Percentiles rank a stretch among this genome's conserved stretches.
These are phyloP conservation scores for Pyrrhoderma lamaoense DNA, from an alignment of 1,284 basidiomycete species.

Conservation along the genomic window DNA sequence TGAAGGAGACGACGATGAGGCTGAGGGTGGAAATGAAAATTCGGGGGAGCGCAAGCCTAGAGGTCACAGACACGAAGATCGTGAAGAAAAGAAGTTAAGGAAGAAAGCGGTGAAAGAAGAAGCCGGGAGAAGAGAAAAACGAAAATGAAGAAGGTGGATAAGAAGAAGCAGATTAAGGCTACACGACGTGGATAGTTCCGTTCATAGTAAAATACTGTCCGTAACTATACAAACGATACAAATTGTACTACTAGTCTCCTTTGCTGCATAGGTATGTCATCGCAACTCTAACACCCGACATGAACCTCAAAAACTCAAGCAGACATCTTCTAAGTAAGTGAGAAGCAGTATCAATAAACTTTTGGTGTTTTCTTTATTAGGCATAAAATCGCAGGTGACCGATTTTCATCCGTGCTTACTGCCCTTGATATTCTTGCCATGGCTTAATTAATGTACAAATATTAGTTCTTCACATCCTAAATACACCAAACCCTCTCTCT, in stretches of 20 bases:
- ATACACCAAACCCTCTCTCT: slow-evolving; percentile 76
- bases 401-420: too few relatives aligned
- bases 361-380: too few relatives aligned
- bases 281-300: too few relatives aligned
- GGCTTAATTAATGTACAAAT: background rate
- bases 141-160: slow-evolving; percentile 93
- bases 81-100: slow-evolving; percentile 88
- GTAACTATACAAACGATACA: too few relatives aligned
- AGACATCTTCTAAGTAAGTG: too few relatives aligned
- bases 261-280: too few relatives aligned
- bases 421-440: too few relatives aligned
- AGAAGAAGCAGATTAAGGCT: slow-evolving; percentile 76
- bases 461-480: slow-evolving; percentile 60
- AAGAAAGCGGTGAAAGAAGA: slow-evolving; percentile 86
- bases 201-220: too few relatives aligned
- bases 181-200: slow-evolving; percentile 19
- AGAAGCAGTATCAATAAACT: too few relatives aligned
- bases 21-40: slow-evolving; percentile 29
- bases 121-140: slow-evolving; percentile 81
- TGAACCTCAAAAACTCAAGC: too few relatives aligned
- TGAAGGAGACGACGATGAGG: slow-evolving; percentile 31
- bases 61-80: slow-evolving; percentile 88
- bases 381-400: too few relatives aligned
- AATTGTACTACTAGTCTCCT: too few relatives aligned
- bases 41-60: slow-evolving; percentile 51